Base-by-base conservation (phyloP, 164 flowering plant species). In the Vitis cinerea region DNA sequence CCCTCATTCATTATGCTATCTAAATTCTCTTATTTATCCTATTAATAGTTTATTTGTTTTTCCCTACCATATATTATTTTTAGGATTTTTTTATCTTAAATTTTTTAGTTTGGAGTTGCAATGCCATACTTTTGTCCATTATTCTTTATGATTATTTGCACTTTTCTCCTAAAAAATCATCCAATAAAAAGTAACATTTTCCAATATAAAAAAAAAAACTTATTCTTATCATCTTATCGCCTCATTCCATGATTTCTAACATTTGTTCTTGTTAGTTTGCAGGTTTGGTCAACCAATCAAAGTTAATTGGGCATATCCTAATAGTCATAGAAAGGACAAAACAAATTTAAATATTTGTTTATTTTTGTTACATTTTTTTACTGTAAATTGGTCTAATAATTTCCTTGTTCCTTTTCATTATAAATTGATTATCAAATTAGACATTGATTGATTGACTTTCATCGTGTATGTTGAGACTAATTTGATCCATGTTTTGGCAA, bases 271-370 rank as follows among this genome's bases (percentile, higher is more conserved):
- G 27, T 37, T 10, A 44, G 29, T 59, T 74, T 78, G 67, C 87
- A 89, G 94, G 83, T 89, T 89, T 83, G 92, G 94, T 49, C 94
- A 89, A 74, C 90, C 92, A 58, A 89, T 89, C 51, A 87, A 89
- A 75, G 94, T 87, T 69, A 89, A 89, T 64, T 89, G 94, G 94
- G 94, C 94, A 58, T 89, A 87, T 82, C 83, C 94, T 37, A 89
- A 90, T 74, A 78, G 83, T 51, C 91, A 89, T 78, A 82, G 94
- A 69, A 90, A 87, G 73, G 94, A 87, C 54, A 89, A 90, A 69
- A 82, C 90, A 80, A 79, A 91, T 89, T 66, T 63, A 44, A 29
- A 11, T 27, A 15, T 12, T 70, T 60, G 15, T 13, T 63, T 19
- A 44, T 64, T 57, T 44, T 59, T 63, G 23, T 10, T 55, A 50